phyloP scores from a whole-genome alignment of 192 early-diverging fungal genomes.

The Coemansia sp. region DNA sequence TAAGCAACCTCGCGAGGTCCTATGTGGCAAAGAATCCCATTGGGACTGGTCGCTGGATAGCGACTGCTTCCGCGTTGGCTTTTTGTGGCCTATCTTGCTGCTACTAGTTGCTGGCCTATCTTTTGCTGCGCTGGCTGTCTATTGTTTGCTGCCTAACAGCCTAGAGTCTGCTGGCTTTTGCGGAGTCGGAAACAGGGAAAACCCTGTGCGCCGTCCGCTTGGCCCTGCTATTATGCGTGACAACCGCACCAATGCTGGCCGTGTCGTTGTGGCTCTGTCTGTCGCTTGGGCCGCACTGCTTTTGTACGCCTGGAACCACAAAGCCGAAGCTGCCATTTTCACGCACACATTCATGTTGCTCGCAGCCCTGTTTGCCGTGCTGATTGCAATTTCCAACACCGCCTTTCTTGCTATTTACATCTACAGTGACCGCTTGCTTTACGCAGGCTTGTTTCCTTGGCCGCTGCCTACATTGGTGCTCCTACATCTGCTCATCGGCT shows the following conservation, averaged over 20 bases:
- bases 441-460: conserved; percentile 31
- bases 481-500: conserved; percentile 3
- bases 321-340: neutral
- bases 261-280: neutral
- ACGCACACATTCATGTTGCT: neutral
- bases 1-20: neutral
- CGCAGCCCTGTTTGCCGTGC: neutral
- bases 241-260: conserved; percentile 18
- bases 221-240: conserved; percentile 23
- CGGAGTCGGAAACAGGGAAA: neutral
- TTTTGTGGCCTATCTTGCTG: conserved; percentile 27
- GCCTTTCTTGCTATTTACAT: neutral
- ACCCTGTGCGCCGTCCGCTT: conserved; percentile 23
- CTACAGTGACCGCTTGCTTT: conserved; percentile 10
- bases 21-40: conserved; percentile 4
- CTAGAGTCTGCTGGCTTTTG: neutral
- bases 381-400: neutral
- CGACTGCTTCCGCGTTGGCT: conserved; percentile 16
- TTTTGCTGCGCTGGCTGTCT: neutral
- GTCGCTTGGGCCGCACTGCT: conserved; percentile 6
- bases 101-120: neutral
- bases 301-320: neutral
- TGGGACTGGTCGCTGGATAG: conserved; percentile 13
- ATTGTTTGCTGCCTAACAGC: neutral
- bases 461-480: conserved; percentile 9